Evolutionary conservation across 345 rosid genomes (phyloP).

Genomic region (Eucalyptus fibrosa): DNA sequence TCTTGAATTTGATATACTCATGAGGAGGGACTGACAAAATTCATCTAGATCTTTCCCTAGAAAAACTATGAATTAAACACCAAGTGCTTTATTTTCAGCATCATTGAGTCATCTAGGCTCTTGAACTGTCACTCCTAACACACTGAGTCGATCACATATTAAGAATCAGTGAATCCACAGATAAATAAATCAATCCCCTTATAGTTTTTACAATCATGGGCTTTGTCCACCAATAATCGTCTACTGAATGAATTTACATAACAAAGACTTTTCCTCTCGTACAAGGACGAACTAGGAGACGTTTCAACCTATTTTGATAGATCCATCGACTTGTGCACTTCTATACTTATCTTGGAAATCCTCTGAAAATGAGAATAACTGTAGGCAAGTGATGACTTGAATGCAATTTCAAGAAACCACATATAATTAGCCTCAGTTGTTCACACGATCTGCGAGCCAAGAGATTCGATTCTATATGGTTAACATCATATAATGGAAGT

Average conservation of each 20-base stretch:
- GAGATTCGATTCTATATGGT: not conserved
- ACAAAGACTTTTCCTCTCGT: not conserved
- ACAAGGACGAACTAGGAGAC: not conserved
- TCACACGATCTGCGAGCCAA: not conserved
- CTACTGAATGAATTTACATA: not conserved
- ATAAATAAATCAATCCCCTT: not conserved
- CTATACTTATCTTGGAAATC: not conserved
- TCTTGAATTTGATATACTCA: not conserved
- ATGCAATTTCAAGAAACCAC: not conserved
- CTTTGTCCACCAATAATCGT: not conserved
- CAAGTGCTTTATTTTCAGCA: not conserved
- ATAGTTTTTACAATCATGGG: not conserved
- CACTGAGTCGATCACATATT: not conserved
- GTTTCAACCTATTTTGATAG: not conserved
- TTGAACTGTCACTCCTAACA: not conserved
- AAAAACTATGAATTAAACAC: not conserved
- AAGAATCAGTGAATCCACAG: not conserved
- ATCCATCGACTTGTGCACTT: not conserved
- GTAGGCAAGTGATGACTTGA: not conserved
- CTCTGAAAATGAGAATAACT: not conserved
- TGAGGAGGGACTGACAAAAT: not conserved
- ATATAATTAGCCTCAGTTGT: not conserved
- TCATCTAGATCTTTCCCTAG: not conserved
- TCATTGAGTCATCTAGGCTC: not conserved
- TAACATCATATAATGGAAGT: not conserved